These are phyloP conservation scores for Tuber indicum DNA, from an alignment of 495 filamentous ascomycete genomes.

Conservation along the genomic window DNA sequence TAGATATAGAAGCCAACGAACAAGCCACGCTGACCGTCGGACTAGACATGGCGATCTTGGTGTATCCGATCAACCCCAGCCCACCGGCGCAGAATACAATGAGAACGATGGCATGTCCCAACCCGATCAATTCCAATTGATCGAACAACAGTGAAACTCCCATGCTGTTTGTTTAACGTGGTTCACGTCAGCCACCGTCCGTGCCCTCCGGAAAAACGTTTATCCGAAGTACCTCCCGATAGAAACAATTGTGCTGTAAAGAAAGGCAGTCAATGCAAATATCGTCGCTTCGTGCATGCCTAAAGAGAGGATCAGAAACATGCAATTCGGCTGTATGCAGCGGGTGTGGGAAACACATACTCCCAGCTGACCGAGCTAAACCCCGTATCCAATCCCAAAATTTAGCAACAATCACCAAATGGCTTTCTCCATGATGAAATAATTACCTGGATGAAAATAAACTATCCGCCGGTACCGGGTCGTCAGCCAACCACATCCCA, in stretches of 20 bases:
- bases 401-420: background rate
- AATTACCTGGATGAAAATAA: constrained; percentile 76
- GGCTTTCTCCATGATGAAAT: background rate
- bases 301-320: constrained; percentile 6
- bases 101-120: constrained; percentile 77
- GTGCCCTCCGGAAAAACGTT: background rate
- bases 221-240: constrained; percentile 45
- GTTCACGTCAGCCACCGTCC: background rate
- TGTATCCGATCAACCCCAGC: constrained; percentile 85
- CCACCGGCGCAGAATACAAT: constrained; percentile 84
- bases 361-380: constrained; percentile 68
- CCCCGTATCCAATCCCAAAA: background rate
- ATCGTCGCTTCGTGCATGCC: constrained; percentile 64
- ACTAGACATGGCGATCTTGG: constrained; percentile 77
- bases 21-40: constrained; percentile 87
- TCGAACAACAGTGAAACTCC: constrained; percentile 69
- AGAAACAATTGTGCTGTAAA: constrained; percentile 73
- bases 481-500: constrained; percentile 6
- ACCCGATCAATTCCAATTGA: constrained; percentile 54
- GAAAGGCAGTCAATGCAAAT: constrained; percentile 73
- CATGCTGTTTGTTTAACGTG: constrained; percentile 59
- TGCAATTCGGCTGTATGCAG: background rate
- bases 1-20: constrained; percentile 80
- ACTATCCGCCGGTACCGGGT: constrained; percentile 51
- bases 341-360: constrained; percentile 52